These are phyloP conservation scores for Juncus effusus DNA, from an alignment of 176 grass and related monocot genomes.

Conservation along the genomic window DNA sequence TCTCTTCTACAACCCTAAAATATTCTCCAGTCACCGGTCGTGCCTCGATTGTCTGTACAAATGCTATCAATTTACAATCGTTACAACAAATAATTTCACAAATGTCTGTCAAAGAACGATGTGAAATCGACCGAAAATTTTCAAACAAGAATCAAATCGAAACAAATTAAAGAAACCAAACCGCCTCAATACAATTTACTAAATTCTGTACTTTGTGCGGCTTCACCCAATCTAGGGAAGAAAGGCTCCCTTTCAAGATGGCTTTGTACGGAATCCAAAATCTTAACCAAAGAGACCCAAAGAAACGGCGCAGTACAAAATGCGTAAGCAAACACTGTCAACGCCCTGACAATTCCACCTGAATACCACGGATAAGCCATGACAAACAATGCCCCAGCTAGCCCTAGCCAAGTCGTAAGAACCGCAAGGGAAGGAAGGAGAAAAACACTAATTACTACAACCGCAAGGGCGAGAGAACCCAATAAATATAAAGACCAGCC, in stretches of 20 bases:
- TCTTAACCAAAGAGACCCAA: conserved; percentile 58
- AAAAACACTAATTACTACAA: conserved; percentile 59
- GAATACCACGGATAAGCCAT: conserved; percentile 98
- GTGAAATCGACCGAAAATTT: conserved; percentile 28
- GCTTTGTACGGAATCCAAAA: conserved; percentile 54
- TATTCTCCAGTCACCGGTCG: conserved; percentile 20
- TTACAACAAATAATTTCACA: conserved; percentile 29
- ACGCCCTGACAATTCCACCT: conserved; percentile 57
- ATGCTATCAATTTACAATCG: conserved; percentile 31
- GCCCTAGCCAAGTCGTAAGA: conserved; percentile 51
- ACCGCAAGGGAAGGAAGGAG: conserved; percentile 62
- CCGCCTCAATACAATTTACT: conserved; percentile 78
- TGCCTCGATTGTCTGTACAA: conserved; percentile 30
- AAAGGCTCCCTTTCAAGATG: conserved; percentile 69
- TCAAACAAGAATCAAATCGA: conserved; percentile 37
- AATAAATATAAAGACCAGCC: conserved; percentile 88
- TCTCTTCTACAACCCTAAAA: conserved; percentile 24
- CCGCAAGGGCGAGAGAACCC: conserved; percentile 51
- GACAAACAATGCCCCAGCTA: conserved; percentile 47
- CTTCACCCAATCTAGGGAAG: conserved; percentile 66
- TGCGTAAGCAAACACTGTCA: conserved; percentile 55
- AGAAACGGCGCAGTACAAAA: conserved; percentile 55
- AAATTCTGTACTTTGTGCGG: conserved; percentile 59
- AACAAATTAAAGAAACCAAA: conserved; percentile 15
- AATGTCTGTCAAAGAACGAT: conserved; percentile 5